A percentile compares a stretch with the other conserved stretches of the same genome.
These are phyloP conservation scores for Talaromyces islandicus DNA, from an alignment of 2,329 filamentous ascomycete species.

Conservation along the genomic window DNA sequence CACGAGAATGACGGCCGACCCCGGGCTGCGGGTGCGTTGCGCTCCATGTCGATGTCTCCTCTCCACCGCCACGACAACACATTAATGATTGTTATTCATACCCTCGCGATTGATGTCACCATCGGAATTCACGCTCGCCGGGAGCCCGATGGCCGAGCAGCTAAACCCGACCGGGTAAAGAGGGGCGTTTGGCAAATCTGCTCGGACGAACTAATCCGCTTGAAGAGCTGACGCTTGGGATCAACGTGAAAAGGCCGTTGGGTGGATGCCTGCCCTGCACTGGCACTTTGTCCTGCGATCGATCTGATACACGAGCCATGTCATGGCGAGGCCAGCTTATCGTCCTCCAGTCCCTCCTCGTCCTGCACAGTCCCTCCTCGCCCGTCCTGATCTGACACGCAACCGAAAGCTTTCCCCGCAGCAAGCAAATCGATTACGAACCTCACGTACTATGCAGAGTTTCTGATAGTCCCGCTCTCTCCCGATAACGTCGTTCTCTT, in stretches of 20 bases:
- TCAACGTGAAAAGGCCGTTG: not conserved
- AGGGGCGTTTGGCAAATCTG: not conserved
- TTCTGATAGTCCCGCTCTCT: not conserved
- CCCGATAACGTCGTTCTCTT: not conserved
- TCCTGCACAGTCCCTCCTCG: not conserved
- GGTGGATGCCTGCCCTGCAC: not conserved
- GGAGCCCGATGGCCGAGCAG: not conserved
- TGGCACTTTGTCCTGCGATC: not conserved
- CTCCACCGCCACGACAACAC: too few species aligned
- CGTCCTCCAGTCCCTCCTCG: not conserved
- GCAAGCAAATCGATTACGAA: not conserved
- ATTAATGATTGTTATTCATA: not conserved
- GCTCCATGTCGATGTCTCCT: too few species aligned
- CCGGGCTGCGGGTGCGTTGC: too few species aligned
- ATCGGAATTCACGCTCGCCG: not conserved
- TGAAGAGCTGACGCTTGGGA: not conserved
- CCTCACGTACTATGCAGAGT: not conserved
- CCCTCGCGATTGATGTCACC: not conserved
- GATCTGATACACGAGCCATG: not conserved
- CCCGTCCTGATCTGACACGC: not conserved
- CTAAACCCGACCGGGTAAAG: not conserved
- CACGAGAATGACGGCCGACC: not conserved
- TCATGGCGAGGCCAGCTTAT: not conserved
- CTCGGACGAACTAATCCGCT: not conserved
- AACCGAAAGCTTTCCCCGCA: not conserved